A percentile compares a stretch with the other conserved stretches of the same genome.
phyloP scores from a whole-genome alignment of 129 eudicot genomes.

The Tagetes patula region DNA sequence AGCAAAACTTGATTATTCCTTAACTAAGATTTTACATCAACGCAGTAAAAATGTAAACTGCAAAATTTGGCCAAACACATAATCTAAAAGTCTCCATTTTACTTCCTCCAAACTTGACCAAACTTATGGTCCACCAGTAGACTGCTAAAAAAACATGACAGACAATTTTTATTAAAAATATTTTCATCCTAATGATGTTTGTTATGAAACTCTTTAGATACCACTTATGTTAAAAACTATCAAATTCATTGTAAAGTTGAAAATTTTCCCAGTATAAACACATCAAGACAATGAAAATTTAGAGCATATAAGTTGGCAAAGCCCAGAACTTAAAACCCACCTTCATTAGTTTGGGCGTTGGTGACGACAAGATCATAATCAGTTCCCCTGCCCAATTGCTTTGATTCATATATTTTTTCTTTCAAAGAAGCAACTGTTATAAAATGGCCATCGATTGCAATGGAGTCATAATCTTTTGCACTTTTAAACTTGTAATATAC shows the following conservation, averaged over 20 bases:
- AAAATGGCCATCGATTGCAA: slow-evolving; percentile 88
- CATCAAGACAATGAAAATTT: not conserved
- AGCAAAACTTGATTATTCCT: not conserved
- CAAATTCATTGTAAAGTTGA: not conserved
- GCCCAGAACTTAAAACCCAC: slow-evolving; percentile 51
- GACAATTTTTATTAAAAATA: not conserved
- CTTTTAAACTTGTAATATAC: slow-evolving; percentile 97
- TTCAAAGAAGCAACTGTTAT: slow-evolving; percentile 81
- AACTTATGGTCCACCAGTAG: not conserved
- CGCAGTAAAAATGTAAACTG: not conserved
- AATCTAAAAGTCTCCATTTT: not conserved
- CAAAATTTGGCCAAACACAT: not conserved
- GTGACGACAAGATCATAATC: slow-evolving; percentile 93
- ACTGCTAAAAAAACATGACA: not conserved
- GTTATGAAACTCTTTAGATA: slow-evolving; percentile 9
- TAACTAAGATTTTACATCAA: not conserved
- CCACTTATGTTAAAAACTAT: not conserved
- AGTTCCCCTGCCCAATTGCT: slow-evolving; percentile 98
- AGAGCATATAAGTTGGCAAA: slow-evolving; percentile 1
- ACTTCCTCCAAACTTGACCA: slow-evolving; percentile 17
- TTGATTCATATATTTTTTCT: slow-evolving; percentile 84
- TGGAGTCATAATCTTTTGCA: slow-evolving; percentile 95
- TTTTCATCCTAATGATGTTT: slow-evolving; percentile 11
- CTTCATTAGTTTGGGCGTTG: slow-evolving; percentile 98
- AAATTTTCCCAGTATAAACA: not conserved